A percentile compares a stretch with the other conserved stretches of the same genome.
phyloP scores from a whole-genome alignment of 208 protist species.

The Angomonas ambiguus region DNA sequence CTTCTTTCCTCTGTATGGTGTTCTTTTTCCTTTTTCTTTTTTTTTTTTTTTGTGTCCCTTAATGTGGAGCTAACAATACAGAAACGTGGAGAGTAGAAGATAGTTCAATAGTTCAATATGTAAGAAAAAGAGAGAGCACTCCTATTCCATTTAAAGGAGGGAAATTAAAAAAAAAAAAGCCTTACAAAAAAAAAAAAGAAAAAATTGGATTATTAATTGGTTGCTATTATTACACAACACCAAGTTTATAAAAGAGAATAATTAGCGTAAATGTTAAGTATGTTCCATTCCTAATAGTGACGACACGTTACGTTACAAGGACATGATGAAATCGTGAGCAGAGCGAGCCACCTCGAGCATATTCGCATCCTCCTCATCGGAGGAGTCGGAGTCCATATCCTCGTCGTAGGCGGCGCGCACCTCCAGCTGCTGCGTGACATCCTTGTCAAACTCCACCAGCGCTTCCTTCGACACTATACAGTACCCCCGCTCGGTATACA shows the following conservation, averaged over 20 bases:
- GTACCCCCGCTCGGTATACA: conserved; percentile 70
- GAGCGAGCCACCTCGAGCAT: not conserved
- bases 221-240: not conserved
- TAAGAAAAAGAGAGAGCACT: too few relatives aligned
- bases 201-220: not conserved
- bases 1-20: not conserved
- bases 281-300: too few relatives aligned
- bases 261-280: not conserved
- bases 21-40: not conserved
- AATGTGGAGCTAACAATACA: too few relatives aligned
- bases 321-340: not conserved
- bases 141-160: too few relatives aligned
- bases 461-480: conserved; percentile 74
- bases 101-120: too few relatives aligned
- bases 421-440: conserved; percentile 13
- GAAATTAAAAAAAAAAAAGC: too few relatives aligned
- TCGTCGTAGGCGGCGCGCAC: not conserved
- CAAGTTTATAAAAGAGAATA: not conserved
- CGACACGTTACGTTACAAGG: not conserved
- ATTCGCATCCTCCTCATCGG: conserved; percentile 3
- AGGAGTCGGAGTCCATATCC: not conserved
- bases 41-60: not conserved
- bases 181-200: not conserved
- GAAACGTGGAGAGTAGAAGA: too few relatives aligned
- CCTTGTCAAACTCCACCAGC: conserved; percentile 57